Evolutionary conservation across 1,284 basidiomycete genomes (phyloP).

Genomic region (Hemileccinum hortonii): DNA sequence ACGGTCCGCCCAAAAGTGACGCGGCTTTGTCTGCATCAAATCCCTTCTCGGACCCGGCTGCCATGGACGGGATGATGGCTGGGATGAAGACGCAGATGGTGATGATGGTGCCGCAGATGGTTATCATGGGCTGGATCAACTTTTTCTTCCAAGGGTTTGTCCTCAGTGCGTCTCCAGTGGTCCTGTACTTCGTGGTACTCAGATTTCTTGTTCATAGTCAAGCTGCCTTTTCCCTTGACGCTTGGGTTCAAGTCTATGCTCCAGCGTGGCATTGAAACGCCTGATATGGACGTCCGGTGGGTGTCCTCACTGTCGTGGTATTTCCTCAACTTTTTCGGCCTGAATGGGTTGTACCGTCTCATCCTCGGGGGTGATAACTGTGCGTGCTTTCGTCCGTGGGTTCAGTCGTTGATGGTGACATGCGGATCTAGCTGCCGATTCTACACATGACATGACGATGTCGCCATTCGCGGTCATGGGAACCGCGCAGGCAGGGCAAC

Average conservation of each 20-base stretch:
- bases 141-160: slow-evolving; percentile 99
- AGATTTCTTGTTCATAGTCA: slow-evolving; percentile 55
- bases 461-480: slow-evolving; percentile 71
- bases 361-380: slow-evolving; percentile 91
- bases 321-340: slow-evolving; percentile 97
- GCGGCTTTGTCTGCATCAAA: slow-evolving; percentile 59
- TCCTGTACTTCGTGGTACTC: slow-evolving; percentile 1
- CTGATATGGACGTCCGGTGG: slow-evolving; percentile 98
- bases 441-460: slow-evolving; percentile 69
- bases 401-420: slow-evolving; percentile 15
- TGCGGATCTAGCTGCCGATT: slow-evolving; percentile 62
- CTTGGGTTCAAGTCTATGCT: slow-evolving; percentile 99
- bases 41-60: slow-evolving; percentile 81
- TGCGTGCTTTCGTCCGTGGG: slow-evolving; percentile 41
- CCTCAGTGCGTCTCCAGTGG: slow-evolving; percentile 68
- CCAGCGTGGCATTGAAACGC: slow-evolving; percentile 92
- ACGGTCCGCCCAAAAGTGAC: slow-evolving; percentile 70
- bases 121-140: slow-evolving; percentile 99
- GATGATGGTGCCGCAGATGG: slow-evolving; percentile 97
- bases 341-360: slow-evolving; percentile 93
- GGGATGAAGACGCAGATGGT: slow-evolving; percentile 99
- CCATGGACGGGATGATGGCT: slow-evolving; percentile 99
- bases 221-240: slow-evolving; percentile 95
- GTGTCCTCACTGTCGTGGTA: slow-evolving; percentile 99
- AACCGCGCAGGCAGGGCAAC: slow-evolving; percentile 51